Conservation (phyloP, 768 basidiomycete genomes). For the Mycena belliarum region DNA sequence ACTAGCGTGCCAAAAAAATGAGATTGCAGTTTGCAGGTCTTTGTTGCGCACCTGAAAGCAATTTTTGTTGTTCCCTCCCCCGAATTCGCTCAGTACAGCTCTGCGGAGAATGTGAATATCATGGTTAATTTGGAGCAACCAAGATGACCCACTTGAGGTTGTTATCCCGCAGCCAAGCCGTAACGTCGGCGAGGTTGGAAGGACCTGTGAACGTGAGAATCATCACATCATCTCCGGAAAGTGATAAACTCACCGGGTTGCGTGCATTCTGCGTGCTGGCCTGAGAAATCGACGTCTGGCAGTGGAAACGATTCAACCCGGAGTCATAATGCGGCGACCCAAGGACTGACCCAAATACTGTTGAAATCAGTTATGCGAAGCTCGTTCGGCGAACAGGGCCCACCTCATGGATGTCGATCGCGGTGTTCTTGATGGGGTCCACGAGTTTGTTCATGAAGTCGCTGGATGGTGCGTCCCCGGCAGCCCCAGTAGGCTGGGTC, state of each 20-base stretch:
- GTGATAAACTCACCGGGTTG: constrained; percentile 35
- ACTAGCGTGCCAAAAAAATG: constrained; percentile 12
- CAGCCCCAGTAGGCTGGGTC: constrained; percentile 37
- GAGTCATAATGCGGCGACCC: background rate
- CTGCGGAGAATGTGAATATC: constrained; percentile 23
- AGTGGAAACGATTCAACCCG: constrained; percentile 16
- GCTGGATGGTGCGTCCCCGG: constrained; percentile 38
- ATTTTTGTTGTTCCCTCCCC: constrained; percentile 43
- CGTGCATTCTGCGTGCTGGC: constrained; percentile 41
- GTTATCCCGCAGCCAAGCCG: constrained; percentile 43
- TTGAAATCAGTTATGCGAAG: background rate
- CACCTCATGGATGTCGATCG: constrained; percentile 50
- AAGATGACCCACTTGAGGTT: constrained; percentile 37
- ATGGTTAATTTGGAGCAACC: too few species aligned
- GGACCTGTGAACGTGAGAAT: constrained; percentile 29
- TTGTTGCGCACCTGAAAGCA: constrained; percentile 36
- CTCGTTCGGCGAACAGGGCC: too few species aligned
- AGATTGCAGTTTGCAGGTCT: background rate
- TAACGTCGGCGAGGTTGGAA: constrained; percentile 42
- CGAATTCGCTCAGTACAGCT: constrained; percentile 47
- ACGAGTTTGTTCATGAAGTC: constrained; percentile 42
- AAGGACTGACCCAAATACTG: constrained; percentile 19
- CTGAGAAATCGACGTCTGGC: constrained; percentile 45
- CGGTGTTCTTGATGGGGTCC: constrained; percentile 43
- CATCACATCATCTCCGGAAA: background rate